phyloP scores from a whole-genome alignment of 352 stramenopile genomes.

The Thalassiosira hispida region DNA sequence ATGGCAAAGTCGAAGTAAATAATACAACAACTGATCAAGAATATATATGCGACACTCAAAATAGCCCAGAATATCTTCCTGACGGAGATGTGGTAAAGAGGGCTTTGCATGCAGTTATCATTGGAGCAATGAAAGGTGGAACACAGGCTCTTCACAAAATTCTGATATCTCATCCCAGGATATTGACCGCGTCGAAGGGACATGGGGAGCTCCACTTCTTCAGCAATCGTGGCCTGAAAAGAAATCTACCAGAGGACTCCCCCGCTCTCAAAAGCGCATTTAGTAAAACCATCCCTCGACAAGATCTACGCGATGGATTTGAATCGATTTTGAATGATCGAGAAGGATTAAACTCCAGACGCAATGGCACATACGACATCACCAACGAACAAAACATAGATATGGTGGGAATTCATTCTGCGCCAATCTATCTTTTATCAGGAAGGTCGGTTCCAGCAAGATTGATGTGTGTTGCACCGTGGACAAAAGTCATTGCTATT shows the following conservation, averaged over 20 bases:
- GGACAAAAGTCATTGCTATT: slow-evolving; percentile 36
- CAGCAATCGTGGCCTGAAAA: slow-evolving; percentile 11
- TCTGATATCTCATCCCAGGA: slow-evolving; percentile 13
- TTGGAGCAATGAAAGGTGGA: slow-evolving; percentile 31
- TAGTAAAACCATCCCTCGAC: not conserved
- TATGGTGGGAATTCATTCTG: slow-evolving; percentile 35
- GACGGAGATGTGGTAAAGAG: slow-evolving; percentile 10
- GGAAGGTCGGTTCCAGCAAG: slow-evolving; percentile 16
- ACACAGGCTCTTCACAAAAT: slow-evolving; percentile 35
- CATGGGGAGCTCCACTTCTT: slow-evolving; percentile 41
- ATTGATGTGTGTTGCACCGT: slow-evolving; percentile 35
- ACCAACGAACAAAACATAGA: slow-evolving; percentile 14
- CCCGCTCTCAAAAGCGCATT: not conserved
- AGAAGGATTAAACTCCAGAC: not conserved
- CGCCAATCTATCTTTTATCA: slow-evolving; percentile 38
- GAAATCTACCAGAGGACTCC: not conserved
- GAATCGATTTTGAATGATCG: slow-evolving; percentile 17
- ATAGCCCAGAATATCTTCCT: slow-evolving; percentile 23
- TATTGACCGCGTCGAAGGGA: slow-evolving; percentile 16
- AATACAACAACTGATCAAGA: not conserved
- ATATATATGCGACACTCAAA: slow-evolving; percentile 19
- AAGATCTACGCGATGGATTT: slow-evolving; percentile 31
- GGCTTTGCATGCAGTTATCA: slow-evolving; percentile 36
- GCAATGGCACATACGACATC: slow-evolving; percentile 17
- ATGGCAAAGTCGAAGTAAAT: too few relatives aligned